phyloP scores from a whole-genome alignment of 169 alveolate genomes.

The Plasmodium malariae region DNA sequence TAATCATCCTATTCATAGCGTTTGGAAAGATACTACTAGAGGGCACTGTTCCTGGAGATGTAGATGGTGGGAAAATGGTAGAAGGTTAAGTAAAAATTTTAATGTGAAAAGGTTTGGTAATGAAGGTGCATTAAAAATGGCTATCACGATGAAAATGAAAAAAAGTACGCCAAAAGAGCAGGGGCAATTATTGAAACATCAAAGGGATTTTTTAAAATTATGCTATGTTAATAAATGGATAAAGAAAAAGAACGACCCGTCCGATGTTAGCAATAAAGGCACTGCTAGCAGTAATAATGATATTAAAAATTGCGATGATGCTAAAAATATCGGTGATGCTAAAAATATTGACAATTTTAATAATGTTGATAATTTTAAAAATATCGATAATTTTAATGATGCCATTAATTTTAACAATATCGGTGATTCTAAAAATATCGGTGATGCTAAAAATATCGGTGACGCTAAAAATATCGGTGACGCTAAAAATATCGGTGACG shows the following conservation, averaged over 20 bases:
- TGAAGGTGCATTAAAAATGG: conserved; percentile 85
- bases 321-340: too few species aligned
- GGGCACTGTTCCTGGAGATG: conserved; percentile 89
- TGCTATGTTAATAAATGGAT: conserved; percentile 55
- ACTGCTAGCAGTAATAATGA: neutral
- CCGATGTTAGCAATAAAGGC: neutral
- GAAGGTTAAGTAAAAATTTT: conserved; percentile 84
- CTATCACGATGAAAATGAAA: conserved; percentile 83
- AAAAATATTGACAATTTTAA: too few species aligned
- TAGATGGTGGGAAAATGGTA: conserved; percentile 89
- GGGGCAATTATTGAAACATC: conserved; percentile 82
- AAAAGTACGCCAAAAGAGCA: conserved; percentile 85
- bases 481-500: too few species aligned
- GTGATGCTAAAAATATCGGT: too few species aligned
- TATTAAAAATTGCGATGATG: neutral
- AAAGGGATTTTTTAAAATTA: conserved; percentile 79
- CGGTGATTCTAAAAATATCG: too few species aligned
- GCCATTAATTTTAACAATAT: too few species aligned
- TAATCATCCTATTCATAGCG: conserved; percentile 87
- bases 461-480: too few species aligned
- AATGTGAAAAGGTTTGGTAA: conserved; percentile 87
- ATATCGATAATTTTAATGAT: too few species aligned
- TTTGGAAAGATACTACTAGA: conserved; percentile 85
- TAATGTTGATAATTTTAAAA: too few species aligned
- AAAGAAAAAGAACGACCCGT: neutral